Conservation (phyloP, 805 yeast species). For the Candida ponderosae region DNA sequence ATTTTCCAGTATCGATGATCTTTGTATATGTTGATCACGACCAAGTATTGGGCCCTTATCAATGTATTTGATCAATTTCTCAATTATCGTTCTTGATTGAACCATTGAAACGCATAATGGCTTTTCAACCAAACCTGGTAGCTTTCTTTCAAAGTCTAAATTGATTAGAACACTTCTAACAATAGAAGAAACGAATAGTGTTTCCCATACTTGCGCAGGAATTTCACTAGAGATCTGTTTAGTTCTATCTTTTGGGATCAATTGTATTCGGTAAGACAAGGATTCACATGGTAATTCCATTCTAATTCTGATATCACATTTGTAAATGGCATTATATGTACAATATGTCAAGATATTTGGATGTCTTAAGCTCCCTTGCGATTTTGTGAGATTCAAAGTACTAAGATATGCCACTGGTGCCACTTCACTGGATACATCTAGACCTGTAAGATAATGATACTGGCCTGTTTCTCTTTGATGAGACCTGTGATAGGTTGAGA, state of each 20-base stretch:
- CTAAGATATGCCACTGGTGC: constrained; percentile 42
- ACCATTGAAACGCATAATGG: constrained; percentile 22
- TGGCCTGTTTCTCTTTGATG: constrained; percentile 38
- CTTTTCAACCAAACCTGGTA: constrained; percentile 51
- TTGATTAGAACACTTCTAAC: constrained; percentile 47
- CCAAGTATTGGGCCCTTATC: constrained; percentile 56
- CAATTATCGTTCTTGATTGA: constrained; percentile 8
- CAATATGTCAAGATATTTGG: constrained; percentile 42
- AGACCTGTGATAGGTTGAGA: constrained; percentile 24
- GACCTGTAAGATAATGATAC: constrained; percentile 40
- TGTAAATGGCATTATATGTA: constrained; percentile 60
- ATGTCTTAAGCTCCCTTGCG: constrained; percentile 13
- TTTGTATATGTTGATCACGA: constrained; percentile 54
- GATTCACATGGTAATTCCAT: constrained; percentile 44
- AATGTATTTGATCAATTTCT: constrained; percentile 9
- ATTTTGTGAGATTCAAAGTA: constrained; percentile 22
- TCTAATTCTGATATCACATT: constrained; percentile 66
- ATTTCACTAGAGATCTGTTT: constrained; percentile 26
- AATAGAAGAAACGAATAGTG: constrained; percentile 48
- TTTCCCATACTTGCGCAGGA: constrained; percentile 42
- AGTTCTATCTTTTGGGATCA: constrained; percentile 27
- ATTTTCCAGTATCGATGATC: constrained; percentile 55
- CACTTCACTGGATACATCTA: constrained; percentile 35
- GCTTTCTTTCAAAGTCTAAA: constrained; percentile 44
- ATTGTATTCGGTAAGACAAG: constrained; percentile 22